These are phyloP conservation scores for Butyriboletus loyo DNA, from an alignment of 768 basidiomycete species.

Conservation along the genomic window DNA sequence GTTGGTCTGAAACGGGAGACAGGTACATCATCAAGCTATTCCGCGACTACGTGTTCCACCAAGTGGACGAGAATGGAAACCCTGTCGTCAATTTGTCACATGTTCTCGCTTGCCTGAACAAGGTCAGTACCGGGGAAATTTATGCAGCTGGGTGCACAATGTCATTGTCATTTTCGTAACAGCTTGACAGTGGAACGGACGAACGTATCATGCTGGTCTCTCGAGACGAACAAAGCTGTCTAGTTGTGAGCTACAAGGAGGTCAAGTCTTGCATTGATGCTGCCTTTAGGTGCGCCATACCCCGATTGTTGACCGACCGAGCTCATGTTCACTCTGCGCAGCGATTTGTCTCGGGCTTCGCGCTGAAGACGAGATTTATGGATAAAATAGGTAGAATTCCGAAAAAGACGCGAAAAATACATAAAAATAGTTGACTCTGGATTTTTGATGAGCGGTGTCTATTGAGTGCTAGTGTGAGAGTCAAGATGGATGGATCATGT, in stretches of 20 bases:
- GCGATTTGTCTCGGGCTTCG: conserved; percentile 43
- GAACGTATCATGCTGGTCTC: conserved; percentile 94
- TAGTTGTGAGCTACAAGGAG: conserved; percentile 91
- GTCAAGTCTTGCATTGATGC: conserved; percentile 82
- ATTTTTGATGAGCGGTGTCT: background rate
- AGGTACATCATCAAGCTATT: conserved; percentile 98
- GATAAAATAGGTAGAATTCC: conserved; percentile 65
- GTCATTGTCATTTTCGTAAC: background rate
- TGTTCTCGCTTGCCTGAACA: conserved; percentile 90
- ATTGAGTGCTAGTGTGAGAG: background rate
- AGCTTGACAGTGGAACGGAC: conserved; percentile 93
- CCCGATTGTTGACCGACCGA: background rate
- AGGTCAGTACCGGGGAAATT: conserved; percentile 47
- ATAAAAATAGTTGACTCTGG: conserved; percentile 30
- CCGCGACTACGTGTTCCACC: conserved; percentile 97
- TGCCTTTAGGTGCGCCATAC: conserved; percentile 66
- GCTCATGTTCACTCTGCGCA: conserved; percentile 21
- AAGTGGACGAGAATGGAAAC: conserved; percentile 86
- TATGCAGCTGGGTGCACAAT: background rate
- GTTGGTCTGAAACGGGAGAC: conserved; percentile 99
- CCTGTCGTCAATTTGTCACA: conserved; percentile 90
- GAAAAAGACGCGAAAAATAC: conserved; percentile 59
- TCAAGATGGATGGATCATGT: background rate
- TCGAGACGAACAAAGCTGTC: conserved; percentile 92
- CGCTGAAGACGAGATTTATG: conserved; percentile 14